Evolutionary conservation across 164 flowering plant species (phyloP).

Genomic region (Liquidambar formosana): DNA sequence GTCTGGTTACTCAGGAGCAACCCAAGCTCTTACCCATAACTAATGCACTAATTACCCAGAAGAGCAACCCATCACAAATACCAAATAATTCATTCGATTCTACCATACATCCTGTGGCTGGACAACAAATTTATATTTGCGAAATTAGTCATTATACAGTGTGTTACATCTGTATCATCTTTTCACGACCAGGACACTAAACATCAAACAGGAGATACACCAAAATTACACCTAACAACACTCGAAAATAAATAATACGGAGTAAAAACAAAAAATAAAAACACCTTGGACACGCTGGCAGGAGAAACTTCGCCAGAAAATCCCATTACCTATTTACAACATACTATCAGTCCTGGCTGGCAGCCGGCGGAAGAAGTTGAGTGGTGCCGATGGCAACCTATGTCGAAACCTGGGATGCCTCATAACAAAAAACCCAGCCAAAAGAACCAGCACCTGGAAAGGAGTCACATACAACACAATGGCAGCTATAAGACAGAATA

Average conservation of each 20-base stretch:
- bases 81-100: too few species aligned
- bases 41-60: too few species aligned
- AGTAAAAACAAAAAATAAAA: too few species aligned
- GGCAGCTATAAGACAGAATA: constrained; percentile 54
- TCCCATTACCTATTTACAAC: constrained; percentile 28
- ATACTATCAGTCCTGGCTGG: constrained; percentile 61
- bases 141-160: too few species aligned
- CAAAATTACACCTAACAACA: background rate
- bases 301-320: background rate
- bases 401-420: constrained; percentile 64
- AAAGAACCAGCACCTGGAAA: constrained; percentile 39
- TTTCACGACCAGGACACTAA: too few species aligned
- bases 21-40: too few species aligned
- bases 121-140: too few species aligned
- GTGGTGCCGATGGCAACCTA: constrained; percentile 40
- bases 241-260: too few species aligned
- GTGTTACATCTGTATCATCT: too few species aligned
- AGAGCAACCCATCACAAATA: too few species aligned
- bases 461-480: constrained; percentile 49
- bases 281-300: background rate
- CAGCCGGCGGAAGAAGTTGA: constrained; percentile 59
- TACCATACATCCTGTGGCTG: too few species aligned
- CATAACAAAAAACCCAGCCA: constrained; percentile 49
- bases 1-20: too few species aligned
- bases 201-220: background rate